Evolutionary conservation across 2,329 filamentous ascomycete genomes (phyloP).

Genomic region (Phaeophleospora eucalypticola): DNA sequence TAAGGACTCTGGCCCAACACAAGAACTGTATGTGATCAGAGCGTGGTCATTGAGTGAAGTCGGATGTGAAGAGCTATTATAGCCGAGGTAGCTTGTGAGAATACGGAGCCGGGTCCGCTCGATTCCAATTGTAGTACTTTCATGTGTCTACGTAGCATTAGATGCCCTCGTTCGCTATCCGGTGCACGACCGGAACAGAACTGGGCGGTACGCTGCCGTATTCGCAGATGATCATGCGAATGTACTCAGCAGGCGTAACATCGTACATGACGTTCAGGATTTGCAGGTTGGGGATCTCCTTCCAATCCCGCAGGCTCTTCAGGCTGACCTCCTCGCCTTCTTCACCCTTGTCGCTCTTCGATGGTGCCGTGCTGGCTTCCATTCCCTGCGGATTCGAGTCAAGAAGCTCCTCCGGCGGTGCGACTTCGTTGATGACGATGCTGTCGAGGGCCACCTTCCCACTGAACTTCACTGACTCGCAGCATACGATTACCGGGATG

Average conservation of each 20-base stretch:
- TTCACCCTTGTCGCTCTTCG: conserved; percentile 24
- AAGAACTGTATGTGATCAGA: too few relatives aligned
- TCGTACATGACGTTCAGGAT: conserved; percentile 81
- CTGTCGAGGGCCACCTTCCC: conserved; percentile 85
- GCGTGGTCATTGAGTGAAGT: too few relatives aligned
- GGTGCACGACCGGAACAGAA: conserved; percentile 72
- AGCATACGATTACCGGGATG: conserved; percentile 81
- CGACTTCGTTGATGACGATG: conserved; percentile 91
- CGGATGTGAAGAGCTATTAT: too few relatives aligned
- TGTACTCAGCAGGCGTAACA: conserved; percentile 79
- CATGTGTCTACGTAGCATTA: background rate
- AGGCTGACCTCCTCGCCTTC: conserved; percentile 23
- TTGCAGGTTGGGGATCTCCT: conserved; percentile 57
- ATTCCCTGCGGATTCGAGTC: background rate
- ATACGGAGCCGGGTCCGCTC: background rate
- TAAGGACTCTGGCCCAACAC: too few relatives aligned
- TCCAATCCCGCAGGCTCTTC: conserved; percentile 49
- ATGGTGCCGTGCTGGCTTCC: background rate
- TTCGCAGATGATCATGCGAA: conserved; percentile 87
- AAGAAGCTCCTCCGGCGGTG: conserved; percentile 64
- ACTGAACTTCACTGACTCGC: conserved; percentile 93
- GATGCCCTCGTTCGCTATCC: conserved; percentile 37
- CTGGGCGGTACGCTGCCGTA: conserved; percentile 81
- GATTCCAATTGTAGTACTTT: background rate
- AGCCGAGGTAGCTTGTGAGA: background rate